Conservation (phyloP, 352 stramenopile genomes). For the Globisporangium sylvaticum region DNA sequence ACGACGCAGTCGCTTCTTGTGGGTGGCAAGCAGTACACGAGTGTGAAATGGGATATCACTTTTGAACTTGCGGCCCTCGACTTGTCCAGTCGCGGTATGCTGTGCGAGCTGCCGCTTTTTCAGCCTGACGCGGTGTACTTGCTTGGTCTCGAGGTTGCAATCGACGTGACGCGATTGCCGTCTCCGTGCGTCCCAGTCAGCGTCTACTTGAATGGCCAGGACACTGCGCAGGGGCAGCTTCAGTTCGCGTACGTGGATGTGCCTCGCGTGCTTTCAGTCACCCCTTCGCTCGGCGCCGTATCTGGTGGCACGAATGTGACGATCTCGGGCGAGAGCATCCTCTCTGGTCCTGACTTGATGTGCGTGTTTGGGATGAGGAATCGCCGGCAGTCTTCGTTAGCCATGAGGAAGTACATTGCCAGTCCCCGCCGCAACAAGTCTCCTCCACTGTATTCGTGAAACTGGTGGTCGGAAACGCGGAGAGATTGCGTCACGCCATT, state of each 20-base stretch:
- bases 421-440: slow-evolving; percentile 22
- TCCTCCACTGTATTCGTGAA: slow-evolving; percentile 26
- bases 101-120: slow-evolving; percentile 16
- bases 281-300: slow-evolving; percentile 22
- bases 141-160: slow-evolving; percentile 24
- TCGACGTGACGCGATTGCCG: slow-evolving; percentile 12
- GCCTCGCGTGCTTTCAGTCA: slow-evolving; percentile 24
- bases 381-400: slow-evolving; percentile 27
- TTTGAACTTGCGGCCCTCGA: slow-evolving; percentile 7
- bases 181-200: slow-evolving; percentile 22
- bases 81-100: not conserved
- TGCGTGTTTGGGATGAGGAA: slow-evolving; percentile 39
- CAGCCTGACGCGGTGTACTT: slow-evolving; percentile 16
- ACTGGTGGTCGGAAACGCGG: slow-evolving; percentile 21
- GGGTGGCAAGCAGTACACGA: not conserved
- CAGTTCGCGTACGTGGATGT: slow-evolving; percentile 18
- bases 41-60: slow-evolving; percentile 16
- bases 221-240: slow-evolving; percentile 15
- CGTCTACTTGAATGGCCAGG: slow-evolving; percentile 28
- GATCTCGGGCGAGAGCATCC: slow-evolving; percentile 29
- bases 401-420: slow-evolving; percentile 22
- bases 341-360: slow-evolving; percentile 22
- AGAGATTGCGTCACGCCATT: slow-evolving; percentile 17
- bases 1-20: not conserved
- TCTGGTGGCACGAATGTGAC: slow-evolving; percentile 37